Conservation (phyloP, 306 rosid species). For the Trifolium pratense region DNA sequence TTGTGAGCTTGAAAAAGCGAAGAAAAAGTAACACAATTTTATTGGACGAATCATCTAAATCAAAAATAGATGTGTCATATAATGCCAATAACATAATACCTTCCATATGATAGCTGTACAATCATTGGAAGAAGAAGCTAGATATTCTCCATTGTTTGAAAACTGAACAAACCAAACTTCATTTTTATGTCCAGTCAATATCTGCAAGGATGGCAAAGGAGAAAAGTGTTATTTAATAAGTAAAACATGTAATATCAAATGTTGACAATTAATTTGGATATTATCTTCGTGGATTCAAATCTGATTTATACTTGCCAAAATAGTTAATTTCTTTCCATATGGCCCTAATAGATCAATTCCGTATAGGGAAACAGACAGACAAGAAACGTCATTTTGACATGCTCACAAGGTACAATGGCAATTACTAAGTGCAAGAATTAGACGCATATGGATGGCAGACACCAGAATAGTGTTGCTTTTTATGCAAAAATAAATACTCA, state of each 20-base stretch:
- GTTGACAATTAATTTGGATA: constrained; percentile 24
- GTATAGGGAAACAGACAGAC: constrained; percentile 21
- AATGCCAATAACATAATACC: constrained; percentile 53
- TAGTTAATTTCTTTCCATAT: constrained; percentile 27
- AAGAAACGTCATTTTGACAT: constrained; percentile 1
- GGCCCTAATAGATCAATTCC: constrained; percentile 17
- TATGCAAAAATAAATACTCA: constrained; percentile 10
- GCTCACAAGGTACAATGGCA: constrained; percentile 1
- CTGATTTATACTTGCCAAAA: constrained; percentile 8
- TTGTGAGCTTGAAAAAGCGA: constrained; percentile 15
- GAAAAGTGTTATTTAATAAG: constrained; percentile 35
- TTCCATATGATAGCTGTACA: constrained; percentile 90
- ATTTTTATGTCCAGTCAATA: constrained; percentile 81
- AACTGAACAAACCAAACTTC: constrained; percentile 98
- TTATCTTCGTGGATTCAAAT: constrained; percentile 21
- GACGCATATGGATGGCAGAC: constrained; percentile 2
- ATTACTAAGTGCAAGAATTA: constrained; percentile 1
- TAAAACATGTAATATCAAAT: constrained; percentile 26
- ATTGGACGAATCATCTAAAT: constrained; percentile 22
- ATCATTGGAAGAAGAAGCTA: constrained; percentile 91
- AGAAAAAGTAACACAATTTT: constrained; percentile 24
- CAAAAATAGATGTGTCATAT: constrained; percentile 18
- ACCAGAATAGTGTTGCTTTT: not conserved
- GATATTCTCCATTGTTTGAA: constrained; percentile 80
- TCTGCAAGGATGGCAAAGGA: constrained; percentile 59